These are phyloP conservation scores for Vigna reflexopilosa DNA, from an alignment of 306 rosid species.

Conservation along the genomic window DNA sequence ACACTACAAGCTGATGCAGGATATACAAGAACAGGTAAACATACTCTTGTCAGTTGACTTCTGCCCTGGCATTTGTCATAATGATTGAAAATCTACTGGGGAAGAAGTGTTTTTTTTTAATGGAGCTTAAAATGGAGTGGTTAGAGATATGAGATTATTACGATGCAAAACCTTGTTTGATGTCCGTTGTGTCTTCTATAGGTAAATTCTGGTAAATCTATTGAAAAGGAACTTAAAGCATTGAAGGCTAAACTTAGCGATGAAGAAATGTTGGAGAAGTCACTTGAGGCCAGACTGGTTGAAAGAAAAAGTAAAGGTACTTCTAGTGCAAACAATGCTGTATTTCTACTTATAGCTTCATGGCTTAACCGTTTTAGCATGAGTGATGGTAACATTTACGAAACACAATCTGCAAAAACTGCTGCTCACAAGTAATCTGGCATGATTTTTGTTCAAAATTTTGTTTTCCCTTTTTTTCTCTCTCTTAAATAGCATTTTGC, in stretches of 20 bases:
- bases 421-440: not conserved
- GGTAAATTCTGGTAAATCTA: constrained; percentile 77
- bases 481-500: not conserved
- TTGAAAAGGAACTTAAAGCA: constrained; percentile 76
- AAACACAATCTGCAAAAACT: constrained; percentile 4
- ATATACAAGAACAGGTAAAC: constrained; percentile 82
- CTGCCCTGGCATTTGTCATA: constrained; percentile 26
- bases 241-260: constrained; percentile 75
- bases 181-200: constrained; percentile 44
- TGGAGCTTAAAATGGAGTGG: constrained; percentile 11
- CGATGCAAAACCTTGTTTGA: constrained; percentile 31
- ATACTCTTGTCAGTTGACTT: constrained; percentile 5
- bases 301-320: constrained; percentile 77
- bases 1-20: constrained; percentile 73
- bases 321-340: constrained; percentile 37
- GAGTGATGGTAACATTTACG: constrained; percentile 2
- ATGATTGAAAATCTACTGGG: constrained; percentile 8
- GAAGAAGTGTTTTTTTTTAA: not conserved
- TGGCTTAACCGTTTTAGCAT: constrained; percentile 31
- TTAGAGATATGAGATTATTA: constrained; percentile 38
- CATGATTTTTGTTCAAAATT: constrained; percentile 23
- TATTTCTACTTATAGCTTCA: constrained; percentile 26
- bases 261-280: constrained; percentile 68
- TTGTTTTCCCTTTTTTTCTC: not conserved
- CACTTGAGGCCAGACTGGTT: constrained; percentile 79